These are phyloP conservation scores for Phytophthora palmivora DNA, from an alignment of 352 stramenopile species.

Conservation along the genomic window DNA sequence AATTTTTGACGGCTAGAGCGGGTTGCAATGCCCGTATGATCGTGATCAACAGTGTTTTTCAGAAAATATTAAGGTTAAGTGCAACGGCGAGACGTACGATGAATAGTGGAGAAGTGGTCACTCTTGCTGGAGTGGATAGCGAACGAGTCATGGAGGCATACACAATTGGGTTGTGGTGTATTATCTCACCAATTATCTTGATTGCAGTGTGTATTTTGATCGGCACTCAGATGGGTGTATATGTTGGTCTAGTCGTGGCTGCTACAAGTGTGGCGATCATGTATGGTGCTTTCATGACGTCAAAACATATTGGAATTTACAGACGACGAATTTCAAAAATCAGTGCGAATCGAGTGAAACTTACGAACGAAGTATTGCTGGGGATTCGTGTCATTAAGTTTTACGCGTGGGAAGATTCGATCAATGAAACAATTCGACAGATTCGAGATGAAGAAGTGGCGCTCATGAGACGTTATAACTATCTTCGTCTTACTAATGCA, in stretches of 20 bases:
- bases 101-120: conserved; percentile 65
- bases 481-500: conserved; percentile 45
- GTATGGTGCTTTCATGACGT: conserved; percentile 42
- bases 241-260: conserved; percentile 31
- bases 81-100: conserved; percentile 53
- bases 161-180: conserved; percentile 47
- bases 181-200: conserved; percentile 57
- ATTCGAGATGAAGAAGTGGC: conserved; percentile 46
- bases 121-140: conserved; percentile 57
- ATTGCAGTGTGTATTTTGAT: conserved; percentile 52
- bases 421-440: conserved; percentile 37
- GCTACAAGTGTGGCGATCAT: conserved; percentile 35
- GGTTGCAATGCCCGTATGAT: conserved; percentile 64
- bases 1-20: conserved; percentile 54
- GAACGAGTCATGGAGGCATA: conserved; percentile 66
- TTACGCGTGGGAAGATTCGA: conserved; percentile 72
- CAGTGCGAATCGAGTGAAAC: conserved; percentile 79
- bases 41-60: conserved; percentile 67
- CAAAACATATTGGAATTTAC: conserved; percentile 43
- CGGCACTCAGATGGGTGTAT: conserved; percentile 45
- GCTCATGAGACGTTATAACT: conserved; percentile 47
- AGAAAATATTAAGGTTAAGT: conserved; percentile 59
- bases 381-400: conserved; percentile 90
- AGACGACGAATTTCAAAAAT: conserved; percentile 41
- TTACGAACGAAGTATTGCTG: conserved; percentile 91